Evolutionary conservation across 208 protist genomes (phyloP).

Genomic region (Acanthamoeba divionensis): DNA sequence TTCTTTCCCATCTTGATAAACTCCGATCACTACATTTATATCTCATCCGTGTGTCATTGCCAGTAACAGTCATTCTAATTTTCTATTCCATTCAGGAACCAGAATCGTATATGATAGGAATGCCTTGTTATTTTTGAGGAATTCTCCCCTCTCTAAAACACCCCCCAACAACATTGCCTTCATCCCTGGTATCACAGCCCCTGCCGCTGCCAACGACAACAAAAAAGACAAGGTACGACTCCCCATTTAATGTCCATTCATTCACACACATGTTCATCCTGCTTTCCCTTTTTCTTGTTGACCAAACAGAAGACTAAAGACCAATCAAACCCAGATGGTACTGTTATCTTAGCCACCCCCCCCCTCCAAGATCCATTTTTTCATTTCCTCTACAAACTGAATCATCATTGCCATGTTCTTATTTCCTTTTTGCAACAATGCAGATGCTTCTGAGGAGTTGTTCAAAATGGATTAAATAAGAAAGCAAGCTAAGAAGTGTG

Average conservation of each 20-base stretch:
- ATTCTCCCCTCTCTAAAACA: slow-evolving; percentile 44
- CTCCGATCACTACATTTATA: background rate
- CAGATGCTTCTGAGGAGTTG: background rate
- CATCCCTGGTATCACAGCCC: slow-evolving; percentile 50
- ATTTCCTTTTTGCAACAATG: background rate
- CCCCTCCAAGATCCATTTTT: background rate
- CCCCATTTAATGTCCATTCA: no score
- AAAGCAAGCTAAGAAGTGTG: no score
- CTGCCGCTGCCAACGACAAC: background rate
- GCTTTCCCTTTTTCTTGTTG: background rate
- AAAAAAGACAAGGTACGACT: no score
- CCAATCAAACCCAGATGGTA: no score
- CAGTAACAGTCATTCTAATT: background rate
- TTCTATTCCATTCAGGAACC: background rate
- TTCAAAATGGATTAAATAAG: background rate
- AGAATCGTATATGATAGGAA: slow-evolving; percentile 50
- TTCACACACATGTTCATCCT: background rate
- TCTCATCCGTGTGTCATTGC: background rate
- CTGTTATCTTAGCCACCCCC: no score
- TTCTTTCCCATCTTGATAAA: background rate
- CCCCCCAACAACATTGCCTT: slow-evolving; percentile 53
- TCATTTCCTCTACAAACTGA: no score
- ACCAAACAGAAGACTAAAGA: background rate
- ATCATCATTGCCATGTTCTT: background rate
- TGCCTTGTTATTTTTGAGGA: slow-evolving; percentile 31